A percentile compares a stretch with the other conserved stretches of the same genome.
Evolutionary conservation across 2,329 filamentous ascomycete genomes (phyloP).

Genomic region (Trichoderma pleuroti): DNA sequence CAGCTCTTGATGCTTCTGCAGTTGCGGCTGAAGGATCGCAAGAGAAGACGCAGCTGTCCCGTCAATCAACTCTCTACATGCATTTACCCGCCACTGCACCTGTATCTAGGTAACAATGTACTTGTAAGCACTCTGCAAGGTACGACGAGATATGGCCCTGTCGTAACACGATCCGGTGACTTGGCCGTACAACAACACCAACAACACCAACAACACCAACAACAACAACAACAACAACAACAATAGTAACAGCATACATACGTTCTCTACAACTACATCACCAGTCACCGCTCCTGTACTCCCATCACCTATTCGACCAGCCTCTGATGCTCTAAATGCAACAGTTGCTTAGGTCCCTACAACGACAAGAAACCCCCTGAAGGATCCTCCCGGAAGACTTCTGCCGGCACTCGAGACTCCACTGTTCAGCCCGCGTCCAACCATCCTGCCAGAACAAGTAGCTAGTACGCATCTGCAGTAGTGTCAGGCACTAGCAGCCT

Average conservation of each 20-base stretch:
- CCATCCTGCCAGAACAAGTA: not conserved
- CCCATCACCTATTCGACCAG: not conserved
- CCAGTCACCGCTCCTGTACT: not conserved
- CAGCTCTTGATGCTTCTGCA: not conserved
- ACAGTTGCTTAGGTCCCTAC: not conserved
- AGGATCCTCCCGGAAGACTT: not conserved
- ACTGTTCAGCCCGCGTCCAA: conserved; percentile 12
- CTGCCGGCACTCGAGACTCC: conserved; percentile 6
- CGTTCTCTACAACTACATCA: not conserved
- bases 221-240: too few relatives aligned
- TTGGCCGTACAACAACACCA: not conserved
- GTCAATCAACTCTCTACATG: not conserved
- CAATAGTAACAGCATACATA: not conserved
- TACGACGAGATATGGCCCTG: not conserved
- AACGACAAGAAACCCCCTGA: not conserved
- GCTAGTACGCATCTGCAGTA: not conserved
- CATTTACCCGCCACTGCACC: not conserved
- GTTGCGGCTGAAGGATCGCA: not conserved
- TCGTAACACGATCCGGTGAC: not conserved
- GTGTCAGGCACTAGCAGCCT: not conserved
- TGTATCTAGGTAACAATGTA: not conserved
- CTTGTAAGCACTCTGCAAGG: not conserved
- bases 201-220: not conserved
- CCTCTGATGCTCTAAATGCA: not conserved
- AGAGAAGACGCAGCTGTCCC: not conserved